Conservation (phyloP, 2,329 filamentous ascomycete genomes). For the Blumeria hordei region DNA sequence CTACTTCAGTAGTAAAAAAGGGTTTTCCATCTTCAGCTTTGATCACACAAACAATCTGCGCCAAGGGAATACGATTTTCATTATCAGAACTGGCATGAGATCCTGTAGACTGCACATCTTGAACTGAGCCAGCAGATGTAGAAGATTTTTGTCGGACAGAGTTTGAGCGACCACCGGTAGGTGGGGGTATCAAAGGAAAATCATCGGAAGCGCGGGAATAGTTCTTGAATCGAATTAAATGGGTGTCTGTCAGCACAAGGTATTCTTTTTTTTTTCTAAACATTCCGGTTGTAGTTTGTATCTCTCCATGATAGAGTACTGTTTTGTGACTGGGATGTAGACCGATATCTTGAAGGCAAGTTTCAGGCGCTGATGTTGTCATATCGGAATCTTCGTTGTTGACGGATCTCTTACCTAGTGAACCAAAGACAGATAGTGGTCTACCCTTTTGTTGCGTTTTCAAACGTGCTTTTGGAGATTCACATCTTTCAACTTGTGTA, state of each 20-base stretch:
- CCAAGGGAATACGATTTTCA: constrained; percentile 29
- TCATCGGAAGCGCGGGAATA: constrained; percentile 38
- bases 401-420: constrained; percentile 13
- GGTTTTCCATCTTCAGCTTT: constrained; percentile 41
- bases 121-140: constrained; percentile 33
- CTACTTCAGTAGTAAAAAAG: constrained; percentile 41
- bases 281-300: constrained; percentile 44
- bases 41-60: constrained; percentile 43
- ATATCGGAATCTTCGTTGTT: constrained; percentile 9
- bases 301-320: constrained; percentile 42
- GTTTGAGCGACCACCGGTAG: constrained; percentile 16
- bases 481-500: constrained; percentile 6
- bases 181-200: constrained; percentile 28
- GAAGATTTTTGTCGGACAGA: constrained; percentile 29
- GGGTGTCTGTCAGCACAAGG: constrained; percentile 43
- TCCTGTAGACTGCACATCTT: constrained; percentile 31
- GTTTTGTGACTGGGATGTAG: constrained; percentile 10
- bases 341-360: constrained; percentile 6
- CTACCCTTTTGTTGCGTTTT: constrained; percentile 13
- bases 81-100: constrained; percentile 24
- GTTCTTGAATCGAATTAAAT: constrained; percentile 43
- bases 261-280: constrained; percentile 52
- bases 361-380: constrained; percentile 8
- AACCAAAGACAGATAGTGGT: constrained; percentile 15
- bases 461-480: constrained; percentile 10